phyloP scores from a whole-genome alignment of 108 stramenopile genomes.

The Aurantiochytrium sp. region DNA sequence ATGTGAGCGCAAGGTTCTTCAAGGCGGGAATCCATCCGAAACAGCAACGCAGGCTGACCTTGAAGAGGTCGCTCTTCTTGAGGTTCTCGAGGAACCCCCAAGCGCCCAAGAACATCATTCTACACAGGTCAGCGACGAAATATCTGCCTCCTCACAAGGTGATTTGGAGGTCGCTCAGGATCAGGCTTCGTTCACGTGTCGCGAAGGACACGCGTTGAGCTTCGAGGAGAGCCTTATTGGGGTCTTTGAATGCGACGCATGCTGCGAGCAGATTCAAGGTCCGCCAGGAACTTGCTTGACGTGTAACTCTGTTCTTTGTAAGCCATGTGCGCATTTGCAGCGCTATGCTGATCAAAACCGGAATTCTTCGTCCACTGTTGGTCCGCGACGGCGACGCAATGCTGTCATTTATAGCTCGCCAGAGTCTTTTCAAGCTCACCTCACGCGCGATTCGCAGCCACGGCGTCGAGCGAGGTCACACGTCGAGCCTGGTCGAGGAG shows the following conservation, averaged over 20 bases:
- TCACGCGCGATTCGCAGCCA: neutral
- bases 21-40: neutral
- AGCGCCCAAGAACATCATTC: too few relatives aligned
- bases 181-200: neutral
- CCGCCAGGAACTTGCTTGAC: neutral
- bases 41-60: neutral
- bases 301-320: neutral
- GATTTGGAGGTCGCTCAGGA: neutral
- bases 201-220: neutral
- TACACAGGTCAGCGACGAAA: too few relatives aligned
- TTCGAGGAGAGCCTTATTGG: neutral
- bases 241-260: neutral
- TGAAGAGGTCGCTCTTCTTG: neutral
- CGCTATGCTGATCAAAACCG: neutral
- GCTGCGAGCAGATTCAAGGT: neutral
- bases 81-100: neutral
- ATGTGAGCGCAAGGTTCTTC: neutral
- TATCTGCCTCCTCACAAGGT: too few relatives aligned
- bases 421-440: neutral
- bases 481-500: too few relatives aligned
- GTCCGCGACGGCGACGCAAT: neutral
- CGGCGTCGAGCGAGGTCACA: neutral
- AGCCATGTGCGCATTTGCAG: neutral
- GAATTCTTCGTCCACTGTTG: neutral
- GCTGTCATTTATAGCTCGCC: neutral